Conservation (phyloP, 2,329 filamentous ascomycete genomes). For the Trichoderma endophyticum region DNA sequence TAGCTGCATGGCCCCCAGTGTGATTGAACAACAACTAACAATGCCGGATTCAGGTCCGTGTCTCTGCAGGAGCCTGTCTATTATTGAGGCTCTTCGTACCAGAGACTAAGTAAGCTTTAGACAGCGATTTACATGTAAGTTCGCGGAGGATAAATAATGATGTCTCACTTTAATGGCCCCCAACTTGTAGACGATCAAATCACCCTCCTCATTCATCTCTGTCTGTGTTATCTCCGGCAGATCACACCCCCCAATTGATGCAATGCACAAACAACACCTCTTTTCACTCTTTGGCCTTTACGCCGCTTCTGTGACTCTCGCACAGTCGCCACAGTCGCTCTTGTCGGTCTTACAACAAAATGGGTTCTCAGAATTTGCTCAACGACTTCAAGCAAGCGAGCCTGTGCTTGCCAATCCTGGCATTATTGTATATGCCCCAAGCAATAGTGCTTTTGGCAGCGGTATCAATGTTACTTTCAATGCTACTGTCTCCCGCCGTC, state of each 20-base stretch:
- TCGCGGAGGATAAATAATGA: neutral
- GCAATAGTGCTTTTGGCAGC: neutral
- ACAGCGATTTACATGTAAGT: neutral
- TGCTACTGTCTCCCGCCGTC: neutral
- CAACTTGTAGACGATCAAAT: neutral
- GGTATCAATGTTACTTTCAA: neutral
- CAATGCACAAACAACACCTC: neutral
- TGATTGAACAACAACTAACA: neutral
- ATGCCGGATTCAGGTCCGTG: neutral
- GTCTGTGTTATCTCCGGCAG: neutral
- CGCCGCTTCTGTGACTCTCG: neutral
- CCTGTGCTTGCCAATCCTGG: neutral
- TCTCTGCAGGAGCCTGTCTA: neutral
- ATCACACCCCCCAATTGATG: neutral
- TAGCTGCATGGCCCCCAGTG: neutral
- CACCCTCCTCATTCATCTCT: neutral
- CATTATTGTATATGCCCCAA: neutral
- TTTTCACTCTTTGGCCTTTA: neutral
- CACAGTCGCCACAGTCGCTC: neutral
- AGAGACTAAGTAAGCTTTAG: neutral
- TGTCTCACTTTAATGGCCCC: neutral
- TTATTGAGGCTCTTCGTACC: neutral
- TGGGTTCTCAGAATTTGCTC: neutral
- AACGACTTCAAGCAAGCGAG: neutral
- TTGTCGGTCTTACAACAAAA: neutral